Evolutionary conservation across 176 grass and related monocot genomes (phyloP), one percentile per base, ranked within the genome.

Genomic region (Thalia dealbata): DNA sequence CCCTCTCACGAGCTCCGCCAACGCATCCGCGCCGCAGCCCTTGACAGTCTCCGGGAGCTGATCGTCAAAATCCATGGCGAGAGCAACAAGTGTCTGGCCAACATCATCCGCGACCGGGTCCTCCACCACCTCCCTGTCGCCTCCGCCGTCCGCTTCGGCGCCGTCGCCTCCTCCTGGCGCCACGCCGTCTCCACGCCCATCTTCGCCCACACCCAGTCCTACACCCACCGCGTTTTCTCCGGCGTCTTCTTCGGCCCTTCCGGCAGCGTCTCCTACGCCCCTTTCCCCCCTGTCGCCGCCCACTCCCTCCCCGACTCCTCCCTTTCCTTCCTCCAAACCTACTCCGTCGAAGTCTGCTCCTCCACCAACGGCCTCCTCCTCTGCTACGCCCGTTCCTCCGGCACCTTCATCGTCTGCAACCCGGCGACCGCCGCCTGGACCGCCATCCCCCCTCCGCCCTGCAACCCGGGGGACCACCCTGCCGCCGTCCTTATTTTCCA

Each of bases 401-500:
- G 69, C 81, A 64, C 27, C 0, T 81, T 69, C 66, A 75, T 81
- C 67, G 75, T 86, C 0, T 86, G 83, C 84, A 90, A 90, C 71
- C 84, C 84, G 50, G 83, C 70, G 15, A 84, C 88, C 10, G 10
- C 25, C 14, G 38, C 50, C 14, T 90, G 80, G 83, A 25, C 6
- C 15, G 27, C 3, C 70, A 54, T 90, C 52, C 88, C 78, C 28
- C 3, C 21, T 15, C 88, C 88, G 24, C 84, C 79, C 1, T 0
- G 35, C 68, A 19, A 69, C 4, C 12, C 81, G 0, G 74, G 81
- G 52, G 21, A 67, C 19, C 55, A 80, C 68, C 81, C 84, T 5
- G 76, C 84, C 24, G 2, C 86, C 7, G 84, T 79, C 41, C 79
- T 91, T n/a, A 59, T 91, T 61, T 91, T 91, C 81, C 76, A 71